phyloP scores from a whole-genome alignment of 495 filamentous ascomycete species.

The Niebla homalea region DNA sequence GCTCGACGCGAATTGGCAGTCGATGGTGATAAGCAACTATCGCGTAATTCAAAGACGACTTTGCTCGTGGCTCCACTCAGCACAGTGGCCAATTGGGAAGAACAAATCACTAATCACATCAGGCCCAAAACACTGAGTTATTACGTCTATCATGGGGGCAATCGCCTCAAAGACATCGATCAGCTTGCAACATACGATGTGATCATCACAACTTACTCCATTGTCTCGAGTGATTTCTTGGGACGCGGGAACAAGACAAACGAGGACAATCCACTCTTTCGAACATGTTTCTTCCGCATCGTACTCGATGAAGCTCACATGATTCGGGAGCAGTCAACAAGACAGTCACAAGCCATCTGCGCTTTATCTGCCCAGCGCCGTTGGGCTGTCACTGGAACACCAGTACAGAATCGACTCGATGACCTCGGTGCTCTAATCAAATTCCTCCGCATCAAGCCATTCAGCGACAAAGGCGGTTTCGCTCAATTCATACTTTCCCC shows the following conservation, averaged over 20 bases:
- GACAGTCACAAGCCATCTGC: slow-evolving; percentile 72
- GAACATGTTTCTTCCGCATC: slow-evolving; percentile 85
- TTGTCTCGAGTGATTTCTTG: slow-evolving; percentile 64
- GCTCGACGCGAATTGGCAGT: slow-evolving; percentile 19
- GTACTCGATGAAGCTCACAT: slow-evolving; percentile 93
- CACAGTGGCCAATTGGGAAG: slow-evolving; percentile 82
- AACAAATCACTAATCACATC: slow-evolving; percentile 76
- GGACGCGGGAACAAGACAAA: slow-evolving; percentile 43
- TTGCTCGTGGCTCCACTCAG: slow-evolving; percentile 84
- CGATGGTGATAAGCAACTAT: slow-evolving; percentile 12
- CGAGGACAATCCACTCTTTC: slow-evolving; percentile 47
- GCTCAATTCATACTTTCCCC: slow-evolving; percentile 63
- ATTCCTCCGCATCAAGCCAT: slow-evolving; percentile 76
- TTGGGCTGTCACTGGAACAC: slow-evolving; percentile 88
- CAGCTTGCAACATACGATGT: slow-evolving; percentile 64
- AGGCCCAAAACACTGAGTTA: slow-evolving; percentile 44
- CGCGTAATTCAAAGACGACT: slow-evolving; percentile 61
- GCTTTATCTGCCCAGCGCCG: slow-evolving; percentile 67
- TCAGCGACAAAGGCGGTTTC: slow-evolving; percentile 66
- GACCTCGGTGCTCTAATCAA: slow-evolving; percentile 83
- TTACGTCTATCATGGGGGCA: slow-evolving; percentile 75
- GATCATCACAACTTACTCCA: slow-evolving; percentile 84
- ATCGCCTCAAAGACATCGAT: slow-evolving; percentile 50
- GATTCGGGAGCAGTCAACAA: slow-evolving; percentile 71
- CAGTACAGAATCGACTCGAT: slow-evolving; percentile 82